These are phyloP conservation scores for Glonium stellatum DNA, from an alignment of 495 filamentous ascomycete genomes.

Conservation along the genomic window DNA sequence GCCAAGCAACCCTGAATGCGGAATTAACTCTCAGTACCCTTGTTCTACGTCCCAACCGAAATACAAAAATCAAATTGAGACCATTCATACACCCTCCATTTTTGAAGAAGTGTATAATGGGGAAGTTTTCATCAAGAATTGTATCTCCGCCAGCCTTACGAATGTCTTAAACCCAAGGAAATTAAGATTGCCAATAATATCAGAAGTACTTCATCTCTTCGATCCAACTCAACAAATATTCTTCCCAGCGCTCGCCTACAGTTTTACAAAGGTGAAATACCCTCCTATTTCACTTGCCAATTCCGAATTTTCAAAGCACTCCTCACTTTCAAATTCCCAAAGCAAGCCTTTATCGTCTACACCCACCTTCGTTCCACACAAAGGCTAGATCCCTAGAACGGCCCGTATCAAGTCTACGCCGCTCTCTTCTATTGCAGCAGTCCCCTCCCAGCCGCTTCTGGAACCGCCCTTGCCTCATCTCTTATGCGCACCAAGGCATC, in stretches of 20 bases:
- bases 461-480: conserved; percentile 1
- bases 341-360: not conserved
- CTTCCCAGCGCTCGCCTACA: not conserved
- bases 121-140: no score
- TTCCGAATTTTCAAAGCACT: not conserved
- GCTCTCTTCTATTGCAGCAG: not conserved
- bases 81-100: no score
- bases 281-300: conserved; percentile 8
- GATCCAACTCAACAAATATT: not conserved
- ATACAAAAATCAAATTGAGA: no score
- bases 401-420: conserved; percentile 7
- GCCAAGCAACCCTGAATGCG: no score
- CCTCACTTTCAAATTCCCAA: conserved; percentile 14
- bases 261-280: not conserved
- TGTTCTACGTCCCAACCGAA: no score
- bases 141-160: no score
- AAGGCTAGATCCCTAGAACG: conserved; percentile 5
- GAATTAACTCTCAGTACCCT: no score
- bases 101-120: no score
- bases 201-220: not conserved
- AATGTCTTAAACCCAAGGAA: no score
- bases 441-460: conserved; percentile 3
- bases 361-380: conserved; percentile 6
- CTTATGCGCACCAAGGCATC: not conserved
- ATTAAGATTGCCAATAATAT: no score